phyloP scores from a whole-genome alignment of 2,329 filamentous ascomycete genomes.

The Allantophomopsis lycopodina region DNA sequence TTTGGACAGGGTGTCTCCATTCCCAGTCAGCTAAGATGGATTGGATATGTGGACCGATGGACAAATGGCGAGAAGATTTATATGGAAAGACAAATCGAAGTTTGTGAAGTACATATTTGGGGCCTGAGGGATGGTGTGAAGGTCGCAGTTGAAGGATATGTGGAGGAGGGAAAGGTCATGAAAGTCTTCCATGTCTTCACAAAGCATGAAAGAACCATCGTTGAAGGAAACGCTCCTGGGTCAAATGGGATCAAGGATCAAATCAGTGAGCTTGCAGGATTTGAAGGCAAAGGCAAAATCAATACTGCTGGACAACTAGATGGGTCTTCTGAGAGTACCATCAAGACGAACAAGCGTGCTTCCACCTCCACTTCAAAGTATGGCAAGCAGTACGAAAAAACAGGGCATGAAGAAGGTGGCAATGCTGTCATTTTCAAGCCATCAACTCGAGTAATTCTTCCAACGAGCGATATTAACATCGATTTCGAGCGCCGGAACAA shows the following conservation, averaged over 20 bases:
- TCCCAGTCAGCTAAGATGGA: conserved; percentile 78
- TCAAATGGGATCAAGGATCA: conserved; percentile 34
- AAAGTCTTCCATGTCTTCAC: conserved; percentile 71
- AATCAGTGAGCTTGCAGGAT: conserved; percentile 36
- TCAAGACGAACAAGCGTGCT: neutral
- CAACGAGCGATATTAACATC: conserved; percentile 80
- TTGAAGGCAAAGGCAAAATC: conserved; percentile 12
- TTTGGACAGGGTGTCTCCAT: conserved; percentile 90
- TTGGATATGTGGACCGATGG: conserved; percentile 85
- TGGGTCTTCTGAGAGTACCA: conserved; percentile 1
- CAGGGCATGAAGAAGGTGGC: conserved; percentile 38
- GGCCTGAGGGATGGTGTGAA: conserved; percentile 80
- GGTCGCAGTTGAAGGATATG: conserved; percentile 70
- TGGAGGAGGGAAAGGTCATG: conserved; percentile 81
- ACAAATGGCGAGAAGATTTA: conserved; percentile 63
- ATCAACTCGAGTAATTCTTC: conserved; percentile 49
- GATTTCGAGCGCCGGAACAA: conserved; percentile 78
- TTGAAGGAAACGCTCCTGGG: conserved; percentile 41
- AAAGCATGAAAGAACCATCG: conserved; percentile 55
- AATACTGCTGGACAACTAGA: conserved; percentile 4
- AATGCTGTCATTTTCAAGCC: conserved; percentile 72
- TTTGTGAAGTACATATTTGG: conserved; percentile 83
- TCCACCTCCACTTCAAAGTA: neutral
- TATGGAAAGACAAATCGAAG: conserved; percentile 68
- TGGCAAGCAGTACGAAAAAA: conserved; percentile 1